Evolutionary conservation across 768 basidiomycete genomes (phyloP).

Genomic region (Psilocybe sp.): DNA sequence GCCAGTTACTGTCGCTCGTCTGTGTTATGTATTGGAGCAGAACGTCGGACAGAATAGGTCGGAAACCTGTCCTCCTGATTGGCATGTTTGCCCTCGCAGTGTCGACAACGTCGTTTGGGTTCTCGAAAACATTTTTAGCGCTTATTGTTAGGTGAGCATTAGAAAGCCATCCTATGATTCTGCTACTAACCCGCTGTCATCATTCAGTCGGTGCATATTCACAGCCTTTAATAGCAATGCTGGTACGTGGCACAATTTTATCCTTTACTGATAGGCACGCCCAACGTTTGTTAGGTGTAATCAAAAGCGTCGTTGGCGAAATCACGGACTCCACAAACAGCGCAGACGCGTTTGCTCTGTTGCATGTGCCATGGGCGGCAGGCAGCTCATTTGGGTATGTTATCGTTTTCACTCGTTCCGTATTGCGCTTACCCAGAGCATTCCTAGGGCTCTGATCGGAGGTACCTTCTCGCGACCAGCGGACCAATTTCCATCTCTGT

Average conservation of each 20-base stretch:
- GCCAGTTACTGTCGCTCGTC: conserved; percentile 55
- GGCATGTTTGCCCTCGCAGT: conserved; percentile 53
- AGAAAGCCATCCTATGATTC: neutral
- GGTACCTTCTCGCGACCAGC: conserved; percentile 22
- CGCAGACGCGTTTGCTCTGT: conserved; percentile 26
- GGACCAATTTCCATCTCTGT: conserved; percentile 19
- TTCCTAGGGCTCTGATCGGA: conserved; percentile 20
- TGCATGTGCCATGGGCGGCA: conserved; percentile 26
- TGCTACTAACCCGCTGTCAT: neutral
- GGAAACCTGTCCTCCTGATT: conserved; percentile 57
- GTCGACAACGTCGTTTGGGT: conserved; percentile 59
- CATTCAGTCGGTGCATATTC: conserved; percentile 43
- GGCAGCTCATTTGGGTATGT: conserved; percentile 26
- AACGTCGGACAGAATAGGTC: conserved; percentile 57
- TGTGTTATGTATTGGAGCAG: conserved; percentile 65
- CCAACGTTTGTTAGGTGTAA: conserved; percentile 13
- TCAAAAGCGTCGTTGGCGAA: conserved; percentile 46
- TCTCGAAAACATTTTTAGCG: conserved; percentile 54
- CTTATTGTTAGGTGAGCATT: conserved; percentile 38
- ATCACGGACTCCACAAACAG: conserved; percentile 55
- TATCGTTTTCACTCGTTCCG: no score
- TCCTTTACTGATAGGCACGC: neutral
- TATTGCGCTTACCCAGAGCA: neutral
- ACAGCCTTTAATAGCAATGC: conserved; percentile 47
- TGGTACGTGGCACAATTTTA: conserved; percentile 17